Evolutionary conservation across 768 basidiomycete species (phyloP).

Genomic region (Tylopilus rubrobrunneus): DNA sequence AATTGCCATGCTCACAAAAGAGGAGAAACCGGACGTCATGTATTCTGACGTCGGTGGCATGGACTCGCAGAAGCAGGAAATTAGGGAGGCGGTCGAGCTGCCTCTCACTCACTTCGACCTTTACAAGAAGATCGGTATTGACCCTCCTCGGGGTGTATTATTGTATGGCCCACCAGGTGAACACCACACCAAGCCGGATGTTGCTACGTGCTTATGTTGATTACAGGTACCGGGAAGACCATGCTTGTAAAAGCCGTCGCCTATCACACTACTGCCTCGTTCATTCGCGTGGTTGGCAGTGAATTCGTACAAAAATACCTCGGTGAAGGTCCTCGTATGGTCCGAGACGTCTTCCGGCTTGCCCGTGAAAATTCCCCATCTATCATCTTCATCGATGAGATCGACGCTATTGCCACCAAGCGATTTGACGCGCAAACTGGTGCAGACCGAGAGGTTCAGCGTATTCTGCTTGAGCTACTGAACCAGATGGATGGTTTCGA

Average conservation of each 20-base stretch:
- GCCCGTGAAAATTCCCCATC: slow-evolving; percentile 96
- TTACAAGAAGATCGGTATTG: slow-evolving; percentile 99
- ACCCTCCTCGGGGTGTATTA: slow-evolving; percentile 95
- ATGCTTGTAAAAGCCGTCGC: slow-evolving; percentile 99
- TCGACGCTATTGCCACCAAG: slow-evolving; percentile 98
- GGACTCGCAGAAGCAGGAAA: slow-evolving; percentile 98
- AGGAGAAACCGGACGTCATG: slow-evolving; percentile 92
- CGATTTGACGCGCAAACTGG: slow-evolving; percentile 99
- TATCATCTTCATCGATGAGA: slow-evolving; percentile 99
- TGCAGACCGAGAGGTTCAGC: slow-evolving; percentile 97
- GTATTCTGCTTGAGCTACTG: slow-evolving; percentile 92
- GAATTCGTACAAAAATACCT: slow-evolving; percentile 99
- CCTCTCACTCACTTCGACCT: slow-evolving; percentile 96
- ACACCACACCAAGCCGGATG: slow-evolving; percentile 14
- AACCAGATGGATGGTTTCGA: slow-evolving; percentile 99
- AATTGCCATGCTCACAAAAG: slow-evolving; percentile 89
- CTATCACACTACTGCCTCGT: slow-evolving; percentile 93
- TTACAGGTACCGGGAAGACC: slow-evolving; percentile 94
- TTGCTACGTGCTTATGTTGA: slow-evolving; percentile 2
- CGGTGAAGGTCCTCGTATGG: slow-evolving; percentile 99
- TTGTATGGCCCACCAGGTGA: slow-evolving; percentile 94
- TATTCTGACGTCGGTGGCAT: slow-evolving; percentile 97
- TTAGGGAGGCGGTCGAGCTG: slow-evolving; percentile 95
- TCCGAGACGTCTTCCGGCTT: slow-evolving; percentile 96
- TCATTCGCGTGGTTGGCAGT: slow-evolving; percentile 96